Conservation (phyloP, 225 moss, liverwort and hornwort genomes). For the Sphagnum contortum region DNA sequence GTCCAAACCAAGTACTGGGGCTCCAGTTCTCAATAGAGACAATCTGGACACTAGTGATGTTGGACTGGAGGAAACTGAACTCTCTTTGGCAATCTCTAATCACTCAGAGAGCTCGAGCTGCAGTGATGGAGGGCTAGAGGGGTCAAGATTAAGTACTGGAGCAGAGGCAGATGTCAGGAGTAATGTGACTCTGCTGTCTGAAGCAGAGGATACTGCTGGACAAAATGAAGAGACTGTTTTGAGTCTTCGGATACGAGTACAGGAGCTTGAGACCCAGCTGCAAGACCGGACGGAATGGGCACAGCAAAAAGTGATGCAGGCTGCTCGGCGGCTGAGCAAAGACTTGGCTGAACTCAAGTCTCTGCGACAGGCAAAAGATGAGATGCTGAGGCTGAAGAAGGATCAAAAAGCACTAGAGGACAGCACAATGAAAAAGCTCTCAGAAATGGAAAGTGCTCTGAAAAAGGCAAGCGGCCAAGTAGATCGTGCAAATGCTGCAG, state of each 20-base stretch:
- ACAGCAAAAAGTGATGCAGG: conserved; percentile 60
- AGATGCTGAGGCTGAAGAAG: conserved; percentile 48
- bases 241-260: conserved; percentile 17
- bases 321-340: conserved; percentile 44
- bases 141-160: conserved; percentile 1
- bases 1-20: conserved; percentile 4
- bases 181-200: conserved; percentile 10
- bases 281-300: conserved; percentile 48
- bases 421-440: conserved; percentile 33
- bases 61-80: conserved; percentile 8
- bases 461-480: conserved; percentile 33
- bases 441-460: conserved; percentile 42
- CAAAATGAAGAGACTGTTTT: conserved; percentile 10
- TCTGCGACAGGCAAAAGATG: conserved; percentile 52
- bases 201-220: conserved; percentile 14
- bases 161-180: conserved; percentile 7
- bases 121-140: conserved; percentile 8
- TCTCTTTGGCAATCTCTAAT: conserved; percentile 11
- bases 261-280: conserved; percentile 46
- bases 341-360: conserved; percentile 51
- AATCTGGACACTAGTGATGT: conserved; percentile 5
- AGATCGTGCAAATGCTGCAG: conserved; percentile 19
- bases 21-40: conserved; percentile 6
- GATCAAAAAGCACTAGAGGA: conserved; percentile 58
- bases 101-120: conserved; percentile 9